These are phyloP conservation scores for Apiospora pterosperma DNA, from an alignment of 2,329 filamentous ascomycete genomes.

Conservation along the genomic window DNA sequence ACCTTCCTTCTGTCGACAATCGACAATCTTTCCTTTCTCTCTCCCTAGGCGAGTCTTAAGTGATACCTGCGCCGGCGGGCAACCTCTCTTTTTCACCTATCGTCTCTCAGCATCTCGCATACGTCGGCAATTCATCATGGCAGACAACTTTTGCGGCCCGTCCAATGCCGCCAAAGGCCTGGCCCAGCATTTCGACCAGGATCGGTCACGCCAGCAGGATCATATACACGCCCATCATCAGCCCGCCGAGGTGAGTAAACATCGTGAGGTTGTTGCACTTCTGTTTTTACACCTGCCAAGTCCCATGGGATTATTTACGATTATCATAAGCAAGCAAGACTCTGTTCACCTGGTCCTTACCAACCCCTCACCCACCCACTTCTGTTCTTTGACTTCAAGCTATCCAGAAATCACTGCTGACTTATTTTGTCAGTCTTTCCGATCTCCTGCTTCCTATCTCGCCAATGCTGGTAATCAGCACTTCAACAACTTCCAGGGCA, in stretches of 20 bases:
- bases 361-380: not conserved
- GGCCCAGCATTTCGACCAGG: conserved; percentile 64
- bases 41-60: no score
- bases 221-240: conserved; percentile 37
- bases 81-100: not conserved
- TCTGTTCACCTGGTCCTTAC: not conserved
- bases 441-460: conserved; percentile 9
- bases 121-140: conserved; percentile 27
- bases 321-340: not conserved
- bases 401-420: conserved; percentile 6
- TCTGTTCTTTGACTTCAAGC: not conserved
- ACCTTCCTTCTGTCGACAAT: not conserved
- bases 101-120: not conserved
- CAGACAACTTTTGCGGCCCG: conserved; percentile 60
- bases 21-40: not conserved
- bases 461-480: conserved; percentile 9
- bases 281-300: not conserved
- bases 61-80: not conserved
- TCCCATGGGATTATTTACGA: not conserved
- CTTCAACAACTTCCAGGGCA: conserved; percentile 15
- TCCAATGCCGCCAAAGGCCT: conserved; percentile 74
- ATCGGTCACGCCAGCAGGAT: conserved; percentile 72
- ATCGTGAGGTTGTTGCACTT: not conserved
- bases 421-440: conserved; percentile 16
- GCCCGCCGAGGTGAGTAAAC: conserved; percentile 1